Percentiles rank a stretch among this genome's conserved stretches.
Conservation (phyloP, 352 stramenopile species). For the Halophytophthora polymorphica region DNA sequence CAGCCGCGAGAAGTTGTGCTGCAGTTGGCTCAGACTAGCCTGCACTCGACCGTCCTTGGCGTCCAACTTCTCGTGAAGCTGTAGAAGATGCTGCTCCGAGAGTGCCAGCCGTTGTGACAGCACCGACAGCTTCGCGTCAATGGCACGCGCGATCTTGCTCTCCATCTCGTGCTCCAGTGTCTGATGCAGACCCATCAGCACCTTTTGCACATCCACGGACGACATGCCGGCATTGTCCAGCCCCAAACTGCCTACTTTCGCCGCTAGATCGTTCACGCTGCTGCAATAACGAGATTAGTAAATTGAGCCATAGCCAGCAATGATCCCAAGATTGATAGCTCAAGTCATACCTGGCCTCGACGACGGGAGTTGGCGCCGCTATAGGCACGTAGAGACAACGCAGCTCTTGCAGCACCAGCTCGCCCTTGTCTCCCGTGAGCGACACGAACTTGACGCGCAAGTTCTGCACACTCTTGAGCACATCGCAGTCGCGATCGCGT, state of each 20-base stretch:
- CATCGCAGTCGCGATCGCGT: conserved; percentile 34
- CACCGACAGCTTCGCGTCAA: conserved; percentile 57
- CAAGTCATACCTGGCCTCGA: conserved; percentile 11
- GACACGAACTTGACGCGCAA: conserved; percentile 76
- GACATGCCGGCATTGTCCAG: conserved; percentile 1
- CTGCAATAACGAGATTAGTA: conserved; percentile 4
- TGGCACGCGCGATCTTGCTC: conserved; percentile 48
- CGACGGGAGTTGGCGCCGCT: conserved; percentile 11
- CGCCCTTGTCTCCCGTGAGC: conserved; percentile 52
- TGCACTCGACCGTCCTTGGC: conserved; percentile 34
- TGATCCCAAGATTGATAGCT: not conserved
- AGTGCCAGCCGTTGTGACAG: conserved; percentile 55
- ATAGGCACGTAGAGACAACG: conserved; percentile 40
- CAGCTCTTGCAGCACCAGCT: conserved; percentile 35
- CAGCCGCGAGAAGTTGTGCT: conserved; percentile 41
- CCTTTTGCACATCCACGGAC: conserved; percentile 24
- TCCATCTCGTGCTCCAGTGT: conserved; percentile 65
- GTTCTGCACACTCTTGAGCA: conserved; percentile 51
- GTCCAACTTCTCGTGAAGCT: conserved; percentile 58
- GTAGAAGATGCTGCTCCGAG: conserved; percentile 62
- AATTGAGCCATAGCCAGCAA: not conserved
- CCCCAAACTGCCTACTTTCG: conserved; percentile 14
- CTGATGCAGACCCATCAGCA: conserved; percentile 58
- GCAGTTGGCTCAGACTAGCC: conserved; percentile 32
- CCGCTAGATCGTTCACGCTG: conserved; percentile 16